These are phyloP conservation scores for Backusella tuberculispora DNA, from an alignment of 192 early-diverging fungal species.

Conservation along the genomic window DNA sequence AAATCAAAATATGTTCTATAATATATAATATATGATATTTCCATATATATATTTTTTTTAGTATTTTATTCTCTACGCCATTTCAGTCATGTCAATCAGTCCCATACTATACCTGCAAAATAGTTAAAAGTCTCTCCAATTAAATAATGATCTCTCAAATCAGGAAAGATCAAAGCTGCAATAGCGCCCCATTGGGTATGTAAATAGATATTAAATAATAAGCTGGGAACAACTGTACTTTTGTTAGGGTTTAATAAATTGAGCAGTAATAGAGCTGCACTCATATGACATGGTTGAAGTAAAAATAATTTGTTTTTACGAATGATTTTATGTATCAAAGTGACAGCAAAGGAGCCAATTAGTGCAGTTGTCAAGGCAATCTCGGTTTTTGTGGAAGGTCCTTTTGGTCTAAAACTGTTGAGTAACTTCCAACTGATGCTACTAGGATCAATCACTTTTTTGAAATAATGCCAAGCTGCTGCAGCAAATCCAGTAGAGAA, in stretches of 20 bases:
- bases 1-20: conserved; percentile 51
- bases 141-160: conserved; percentile 51
- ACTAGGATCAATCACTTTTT: conserved; percentile 19
- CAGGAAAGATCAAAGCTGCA: conserved; percentile 52
- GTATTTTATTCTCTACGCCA: too few relatives aligned
- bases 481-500: conserved; percentile 43
- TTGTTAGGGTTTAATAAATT: conserved; percentile 49
- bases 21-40: not conserved
- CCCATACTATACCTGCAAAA: conserved; percentile 44
- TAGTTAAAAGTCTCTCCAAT: conserved; percentile 57
- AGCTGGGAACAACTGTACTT: conserved; percentile 38
- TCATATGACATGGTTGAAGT: conserved; percentile 65
- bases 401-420: conserved; percentile 30
- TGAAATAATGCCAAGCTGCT: conserved; percentile 42
- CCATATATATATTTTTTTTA: not conserved
- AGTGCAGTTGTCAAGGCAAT: conserved; percentile 40
- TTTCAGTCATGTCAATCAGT: too few relatives aligned
- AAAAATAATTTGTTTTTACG: conserved; percentile 48
- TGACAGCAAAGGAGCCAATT: conserved; percentile 43
- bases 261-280: conserved; percentile 46
- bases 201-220: conserved; percentile 61
- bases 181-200: conserved; percentile 61
- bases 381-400: conserved; percentile 38
- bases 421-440: conserved; percentile 24
- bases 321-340: conserved; percentile 47